Evolutionary conservation across 1,284 basidiomycete species (phyloP), one percentile per base, ranked within the genome.

Genomic region (Leccinum colubrinum): DNA sequence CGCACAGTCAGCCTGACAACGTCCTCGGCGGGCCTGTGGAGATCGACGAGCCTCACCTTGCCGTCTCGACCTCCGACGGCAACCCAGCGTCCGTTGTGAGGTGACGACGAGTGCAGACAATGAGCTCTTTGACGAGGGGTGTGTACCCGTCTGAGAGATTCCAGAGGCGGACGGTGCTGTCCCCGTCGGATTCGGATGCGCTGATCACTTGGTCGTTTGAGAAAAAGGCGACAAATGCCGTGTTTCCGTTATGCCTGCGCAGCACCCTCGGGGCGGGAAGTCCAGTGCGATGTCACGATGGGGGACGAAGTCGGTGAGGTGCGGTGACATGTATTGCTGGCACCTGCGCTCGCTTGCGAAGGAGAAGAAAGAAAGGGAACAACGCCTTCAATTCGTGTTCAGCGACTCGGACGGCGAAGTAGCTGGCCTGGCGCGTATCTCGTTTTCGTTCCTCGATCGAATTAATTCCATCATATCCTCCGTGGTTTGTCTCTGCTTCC

Each of bases 401-500:
- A 33, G 30, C 30, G 30, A 33, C 30, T 33, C 30, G 30, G 30
- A 15, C 15, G 37, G 37, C 15, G 14, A 15, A 39, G 37, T 12
- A 15, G 15, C 37, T 39, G 14, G 37, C 14, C 14, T 15, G 14
- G 37, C 37, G 37, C 43, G 17, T 46, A 17, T 46, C 9, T 46
- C 43, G 43, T 46, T 46, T 46, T 46, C 43, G 43, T 46, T 17
- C 43, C 43, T 43, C n/a, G 41, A 43, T 43, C 41, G 41, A n/a
- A 22, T 48, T 22, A 48, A 39, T 39, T 39, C 37, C 20, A 22
- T 48, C 61, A 86, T 69, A 62, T 86, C 83, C 11, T 72, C 70
- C 1, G 76, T 81, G 4, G 76, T 78, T 84, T 33, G 30, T 33
- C 30, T 33, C 30, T 33, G 82, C 56, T 79, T 78, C 85, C 86